These are phyloP conservation scores for Pleurotus djamor DNA, from an alignment of 768 basidiomycete genomes.

Conservation along the genomic window DNA sequence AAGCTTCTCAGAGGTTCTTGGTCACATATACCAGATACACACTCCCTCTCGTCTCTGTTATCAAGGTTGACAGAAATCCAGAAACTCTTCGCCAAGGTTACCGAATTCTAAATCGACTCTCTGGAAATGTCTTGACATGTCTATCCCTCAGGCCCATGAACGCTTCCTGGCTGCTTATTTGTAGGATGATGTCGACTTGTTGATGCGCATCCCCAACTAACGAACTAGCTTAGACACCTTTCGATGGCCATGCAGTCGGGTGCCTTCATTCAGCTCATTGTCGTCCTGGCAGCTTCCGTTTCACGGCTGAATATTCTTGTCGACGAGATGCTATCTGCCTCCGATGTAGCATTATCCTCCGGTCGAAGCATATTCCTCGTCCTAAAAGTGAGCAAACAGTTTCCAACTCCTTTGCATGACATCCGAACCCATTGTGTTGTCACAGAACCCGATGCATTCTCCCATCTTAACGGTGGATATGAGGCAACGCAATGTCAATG, in stretches of 20 bases:
- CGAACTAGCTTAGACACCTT: slow-evolving; percentile 44
- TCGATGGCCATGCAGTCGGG: slow-evolving; percentile 65
- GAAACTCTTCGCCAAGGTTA: slow-evolving; percentile 46
- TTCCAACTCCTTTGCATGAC: background rate
- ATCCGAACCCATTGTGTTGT: background rate
- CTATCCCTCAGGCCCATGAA: slow-evolving; percentile 37
- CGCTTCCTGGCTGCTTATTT: slow-evolving; percentile 49
- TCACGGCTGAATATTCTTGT: slow-evolving; percentile 53
- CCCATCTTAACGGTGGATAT: no score
- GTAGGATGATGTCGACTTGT: slow-evolving; percentile 30
- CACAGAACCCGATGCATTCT: no score
- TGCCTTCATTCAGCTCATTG: slow-evolving; percentile 68
- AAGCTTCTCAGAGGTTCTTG: slow-evolving; percentile 60
- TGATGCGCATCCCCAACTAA: no score
- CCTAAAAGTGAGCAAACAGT: slow-evolving; percentile 5
- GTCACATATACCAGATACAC: slow-evolving; percentile 52
- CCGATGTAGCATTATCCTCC: slow-evolving; percentile 17
- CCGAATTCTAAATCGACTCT: background rate
- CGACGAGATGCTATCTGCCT: slow-evolving; percentile 37
- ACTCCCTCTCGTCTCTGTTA: slow-evolving; percentile 27
- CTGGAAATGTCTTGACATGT: background rate
- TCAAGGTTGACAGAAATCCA: slow-evolving; percentile 32
- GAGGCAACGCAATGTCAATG: background rate
- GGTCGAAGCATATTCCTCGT: background rate
- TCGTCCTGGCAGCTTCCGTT: slow-evolving; percentile 58